Evolutionary conservation across 129 eudicot species (phyloP).

Genomic region (Dittrichia graveolens): DNA sequence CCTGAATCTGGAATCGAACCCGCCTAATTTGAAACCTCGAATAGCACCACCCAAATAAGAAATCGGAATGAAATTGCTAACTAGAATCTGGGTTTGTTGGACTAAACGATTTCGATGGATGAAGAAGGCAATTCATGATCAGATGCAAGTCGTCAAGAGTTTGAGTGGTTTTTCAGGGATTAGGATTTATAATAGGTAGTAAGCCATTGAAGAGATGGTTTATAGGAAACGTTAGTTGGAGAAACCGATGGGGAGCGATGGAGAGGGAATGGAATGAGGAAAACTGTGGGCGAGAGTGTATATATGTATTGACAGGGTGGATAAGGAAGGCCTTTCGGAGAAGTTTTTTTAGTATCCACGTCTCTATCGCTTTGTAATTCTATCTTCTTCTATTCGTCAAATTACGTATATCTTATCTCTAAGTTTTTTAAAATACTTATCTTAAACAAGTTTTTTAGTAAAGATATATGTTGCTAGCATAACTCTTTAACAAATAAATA

Average conservation of each 20-base stretch:
- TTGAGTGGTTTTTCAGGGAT: conserved; percentile 18
- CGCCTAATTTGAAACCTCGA: conserved; percentile 9
- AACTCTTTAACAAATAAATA: no score
- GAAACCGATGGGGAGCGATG: conserved; percentile 16
- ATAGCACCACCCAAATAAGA: conserved; percentile 14
- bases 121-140: not conserved
- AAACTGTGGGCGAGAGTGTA: conserved; percentile 30
- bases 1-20: conserved; percentile 23
- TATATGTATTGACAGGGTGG: conserved; percentile 29
- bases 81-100: not conserved
- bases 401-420: not conserved
- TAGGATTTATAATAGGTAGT: conserved; percentile 11
- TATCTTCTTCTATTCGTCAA: no score
- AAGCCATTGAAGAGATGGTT: not conserved
- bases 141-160: conserved; percentile 1
- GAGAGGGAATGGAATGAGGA: conserved; percentile 18
- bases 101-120: conserved; percentile 8
- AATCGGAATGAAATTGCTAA: conserved; percentile 9
- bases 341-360: not conserved
- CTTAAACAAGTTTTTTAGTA: no score
- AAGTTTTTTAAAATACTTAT: not conserved
- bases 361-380: not conserved
- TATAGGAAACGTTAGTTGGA: conserved; percentile 17
- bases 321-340: conserved; percentile 2
- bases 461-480: no score